Conservation (phyloP, 495 filamentous ascomycete species). For the Opeltia flavorubescens region DNA sequence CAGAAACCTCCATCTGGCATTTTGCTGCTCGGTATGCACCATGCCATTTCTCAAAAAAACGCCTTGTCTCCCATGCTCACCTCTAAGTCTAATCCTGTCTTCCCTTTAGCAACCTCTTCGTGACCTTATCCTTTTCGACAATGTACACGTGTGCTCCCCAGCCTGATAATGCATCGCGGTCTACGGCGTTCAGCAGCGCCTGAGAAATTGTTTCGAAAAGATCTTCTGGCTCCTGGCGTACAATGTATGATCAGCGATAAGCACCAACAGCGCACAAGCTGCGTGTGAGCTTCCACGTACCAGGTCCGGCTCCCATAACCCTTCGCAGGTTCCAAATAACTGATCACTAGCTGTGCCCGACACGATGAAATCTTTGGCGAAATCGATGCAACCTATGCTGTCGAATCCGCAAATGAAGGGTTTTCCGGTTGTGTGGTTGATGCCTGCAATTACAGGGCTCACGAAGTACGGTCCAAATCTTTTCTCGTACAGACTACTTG, state of each 20-base stretch:
- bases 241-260: slow-evolving; percentile 17
- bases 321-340: slow-evolving; percentile 96
- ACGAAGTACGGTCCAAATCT: slow-evolving; percentile 96
- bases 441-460: slow-evolving; percentile 81
- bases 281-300: slow-evolving; percentile 40
- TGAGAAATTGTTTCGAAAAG: slow-evolving; percentile 98
- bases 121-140: slow-evolving; percentile 99
- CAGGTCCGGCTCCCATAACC: slow-evolving; percentile 93
- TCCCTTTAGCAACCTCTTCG: slow-evolving; percentile 94
- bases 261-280: too few relatives aligned
- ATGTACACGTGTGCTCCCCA: slow-evolving; percentile 99
- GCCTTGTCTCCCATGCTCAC: not conserved
- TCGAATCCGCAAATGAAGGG: slow-evolving; percentile 99
- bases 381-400: slow-evolving; percentile 98
- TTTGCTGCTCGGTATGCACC: too few relatives aligned
- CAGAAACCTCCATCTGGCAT: too few relatives aligned
- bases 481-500: slow-evolving; percentile 76
- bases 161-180: slow-evolving; percentile 88
- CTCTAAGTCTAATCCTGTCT: slow-evolving; percentile 42
- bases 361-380: slow-evolving; percentile 98
- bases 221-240: slow-evolving; percentile 63
- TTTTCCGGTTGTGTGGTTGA: slow-evolving; percentile 80
- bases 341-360: slow-evolving; percentile 91
- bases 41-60: too few relatives aligned
- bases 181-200: slow-evolving; percentile 88